Evolutionary conservation across 2,329 filamentous ascomycete species (phyloP), one percentile per base, ranked within the genome.

Genomic region (Clonostachys byssicola): DNA sequence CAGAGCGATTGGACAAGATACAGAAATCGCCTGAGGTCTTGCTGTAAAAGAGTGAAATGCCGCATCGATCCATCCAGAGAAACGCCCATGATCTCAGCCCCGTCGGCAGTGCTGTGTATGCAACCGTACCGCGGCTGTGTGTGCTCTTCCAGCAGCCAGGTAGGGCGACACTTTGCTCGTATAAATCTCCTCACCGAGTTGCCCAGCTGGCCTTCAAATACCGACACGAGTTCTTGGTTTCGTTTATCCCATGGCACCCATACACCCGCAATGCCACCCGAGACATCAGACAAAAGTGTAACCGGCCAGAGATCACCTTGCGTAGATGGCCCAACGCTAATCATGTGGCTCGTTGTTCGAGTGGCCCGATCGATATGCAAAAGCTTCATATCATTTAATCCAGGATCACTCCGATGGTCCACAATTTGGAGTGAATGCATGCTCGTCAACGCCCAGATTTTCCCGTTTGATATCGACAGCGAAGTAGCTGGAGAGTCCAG

Each of bases 51-150:
- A 1, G 78, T 78, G 55, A 96, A 86, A 47, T 86, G 80, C 51
- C 81, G 80, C 20, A 92, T 57, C 1, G 84, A 81, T 2, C 89
- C 89, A 56, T 89, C 82, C 34, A 90, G 74, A 7, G 79, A 80
- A 7, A 85, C 72, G 2, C 87, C 89, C 34, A 92, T 61, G 48
- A 83, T 67, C 50, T 83, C 78, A 5, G 70, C 66, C 7, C 67
- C 72, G 40, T 75, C 71, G 4, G 60, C 51, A 2, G 69, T 70
- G 52, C 64, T 73, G 5, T 65, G 60, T 5, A 79, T 52, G 6
- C 63, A 61, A 8, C 73, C 73, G 52, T 71, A 80, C 12, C 61
- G 67, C 16, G 62, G 60, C 12, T 47, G 36, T 13, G 49, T 49
- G 42, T 62, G 56, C 49, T 62, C 55, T 40, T 62, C 55, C 36